Percentiles rank a stretch among this genome's conserved stretches.
Conservation (phyloP, 306 rosid genomes). For the Corylus avellana region DNA sequence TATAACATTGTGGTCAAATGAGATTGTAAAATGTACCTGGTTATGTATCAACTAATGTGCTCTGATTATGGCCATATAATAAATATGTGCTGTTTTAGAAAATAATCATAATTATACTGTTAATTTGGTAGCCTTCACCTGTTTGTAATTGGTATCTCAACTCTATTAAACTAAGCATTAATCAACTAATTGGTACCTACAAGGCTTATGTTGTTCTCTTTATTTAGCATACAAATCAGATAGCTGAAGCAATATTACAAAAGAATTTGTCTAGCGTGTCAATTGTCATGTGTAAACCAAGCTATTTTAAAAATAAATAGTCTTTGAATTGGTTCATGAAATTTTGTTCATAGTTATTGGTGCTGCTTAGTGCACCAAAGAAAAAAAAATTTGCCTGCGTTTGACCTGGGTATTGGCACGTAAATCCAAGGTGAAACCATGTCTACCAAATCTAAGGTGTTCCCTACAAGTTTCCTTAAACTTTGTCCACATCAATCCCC, state of each 20-base stretch:
- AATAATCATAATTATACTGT: not conserved
- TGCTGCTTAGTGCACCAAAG: not conserved
- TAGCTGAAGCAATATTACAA: not conserved
- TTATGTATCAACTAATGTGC: no score
- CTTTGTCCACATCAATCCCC: not conserved
- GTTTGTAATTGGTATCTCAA: not conserved
- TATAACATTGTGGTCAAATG: no score
- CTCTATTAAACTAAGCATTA: not conserved
- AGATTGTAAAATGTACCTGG: no score
- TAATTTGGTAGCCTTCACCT: no score
- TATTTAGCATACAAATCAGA: not conserved
- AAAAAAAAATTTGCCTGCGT: not conserved
- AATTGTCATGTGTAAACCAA: not conserved
- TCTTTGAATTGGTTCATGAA: not conserved
- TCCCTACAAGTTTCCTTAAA: not conserved
- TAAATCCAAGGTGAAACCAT: not conserved
- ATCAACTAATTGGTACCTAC: not conserved
- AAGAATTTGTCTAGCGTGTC: not conserved
- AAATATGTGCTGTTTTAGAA: no score
- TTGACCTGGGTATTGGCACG: not conserved
- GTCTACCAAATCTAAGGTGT: not conserved
- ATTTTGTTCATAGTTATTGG: not conserved
- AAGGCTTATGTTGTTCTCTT: not conserved
- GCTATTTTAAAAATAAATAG: not conserved
- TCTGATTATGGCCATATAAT: no score